Conservation (phyloP, 1,284 basidiomycete species). For the Taiwanofungus camphoratus region DNA sequence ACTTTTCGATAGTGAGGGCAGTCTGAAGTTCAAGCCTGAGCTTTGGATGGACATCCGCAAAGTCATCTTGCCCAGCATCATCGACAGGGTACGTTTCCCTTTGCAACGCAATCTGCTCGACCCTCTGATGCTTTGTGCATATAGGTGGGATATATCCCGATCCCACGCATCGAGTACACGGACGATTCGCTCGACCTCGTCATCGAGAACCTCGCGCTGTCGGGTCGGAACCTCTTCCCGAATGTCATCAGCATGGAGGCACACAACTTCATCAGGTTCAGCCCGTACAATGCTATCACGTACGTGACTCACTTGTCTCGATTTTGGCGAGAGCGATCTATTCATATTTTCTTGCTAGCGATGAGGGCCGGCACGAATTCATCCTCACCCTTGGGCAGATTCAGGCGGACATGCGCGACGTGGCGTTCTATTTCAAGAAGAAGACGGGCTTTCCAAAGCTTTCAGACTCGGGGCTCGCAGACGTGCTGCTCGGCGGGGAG, state of each 20-base stretch:
- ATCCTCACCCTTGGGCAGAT: slow-evolving; percentile 76
- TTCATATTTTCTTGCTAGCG: slow-evolving; percentile 27
- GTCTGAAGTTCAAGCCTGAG: slow-evolving; percentile 82
- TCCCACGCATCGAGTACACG: slow-evolving; percentile 87
- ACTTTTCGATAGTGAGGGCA: slow-evolving; percentile 53
- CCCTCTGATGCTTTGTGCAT: too few relatives aligned
- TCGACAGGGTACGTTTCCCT: slow-evolving; percentile 50
- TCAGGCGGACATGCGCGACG: slow-evolving; percentile 92
- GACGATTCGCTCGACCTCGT: slow-evolving; percentile 82
- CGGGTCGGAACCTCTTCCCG: slow-evolving; percentile 79
- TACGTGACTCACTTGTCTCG: slow-evolving; percentile 7
- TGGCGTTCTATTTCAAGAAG: slow-evolving; percentile 82
- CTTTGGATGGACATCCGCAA: slow-evolving; percentile 85
- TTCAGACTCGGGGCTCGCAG: slow-evolving; percentile 87
- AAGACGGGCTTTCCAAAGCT: slow-evolving; percentile 79
- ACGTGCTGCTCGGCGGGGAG: slow-evolving; percentile 81
- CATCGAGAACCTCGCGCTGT: slow-evolving; percentile 89
- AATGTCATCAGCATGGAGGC: slow-evolving; percentile 80
- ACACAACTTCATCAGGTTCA: slow-evolving; percentile 81
- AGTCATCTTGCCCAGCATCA: slow-evolving; percentile 78
- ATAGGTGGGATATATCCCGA: slow-evolving; percentile 86
- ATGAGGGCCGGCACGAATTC: slow-evolving; percentile 65
- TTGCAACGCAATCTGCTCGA: slow-evolving; percentile 23
- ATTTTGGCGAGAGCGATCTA: slow-evolving; percentile 22
- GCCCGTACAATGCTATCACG: slow-evolving; percentile 57